Evolutionary conservation across 1,284 basidiomycete species (phyloP).

Genomic region (Coniferiporia sulphurascens): DNA sequence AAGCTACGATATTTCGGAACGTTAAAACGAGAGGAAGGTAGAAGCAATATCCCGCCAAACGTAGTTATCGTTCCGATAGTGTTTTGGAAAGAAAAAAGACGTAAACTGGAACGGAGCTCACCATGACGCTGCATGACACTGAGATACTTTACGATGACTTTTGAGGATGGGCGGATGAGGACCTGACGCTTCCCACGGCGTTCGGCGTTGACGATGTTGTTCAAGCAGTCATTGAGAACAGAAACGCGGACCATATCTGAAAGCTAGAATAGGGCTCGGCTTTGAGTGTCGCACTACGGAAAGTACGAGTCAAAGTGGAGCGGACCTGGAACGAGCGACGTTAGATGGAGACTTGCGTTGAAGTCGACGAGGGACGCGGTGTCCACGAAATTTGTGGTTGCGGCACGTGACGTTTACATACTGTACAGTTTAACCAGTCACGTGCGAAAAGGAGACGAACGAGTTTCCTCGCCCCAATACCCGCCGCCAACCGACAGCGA

Average conservation of each 20-base stretch:
- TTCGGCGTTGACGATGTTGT: conserved; percentile 98
- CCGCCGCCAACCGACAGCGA: neutral
- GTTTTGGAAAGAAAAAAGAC: conserved; percentile 7
- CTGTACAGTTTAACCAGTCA: conserved; percentile 7
- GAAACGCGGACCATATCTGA: conserved; percentile 78
- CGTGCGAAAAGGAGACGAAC: too few relatives aligned
- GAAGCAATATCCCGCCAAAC: conserved; percentile 49
- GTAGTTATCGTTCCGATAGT: conserved; percentile 65
- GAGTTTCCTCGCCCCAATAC: neutral
- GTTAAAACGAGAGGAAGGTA: conserved; percentile 68
- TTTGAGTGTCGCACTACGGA: conserved; percentile 78
- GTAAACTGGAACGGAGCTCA: conserved; percentile 40
- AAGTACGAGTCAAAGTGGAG: conserved; percentile 71
- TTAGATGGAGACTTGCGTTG: neutral
- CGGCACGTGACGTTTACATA: conserved; percentile 14
- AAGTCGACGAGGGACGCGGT: conserved; percentile 20
- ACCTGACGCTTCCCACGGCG: conserved; percentile 98
- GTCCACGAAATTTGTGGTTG: too few relatives aligned
- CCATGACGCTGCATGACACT: conserved; percentile 98
- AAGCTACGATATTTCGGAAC: conserved; percentile 53
- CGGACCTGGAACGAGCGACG: conserved; percentile 18
- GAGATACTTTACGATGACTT: conserved; percentile 95
- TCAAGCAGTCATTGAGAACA: conserved; percentile 82
- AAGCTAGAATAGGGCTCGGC: conserved; percentile 45
- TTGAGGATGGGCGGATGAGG: conserved; percentile 90